These are phyloP conservation scores for Penicillium sp. DNA, from an alignment of 2,329 filamentous ascomycete genomes.

Conservation along the genomic window DNA sequence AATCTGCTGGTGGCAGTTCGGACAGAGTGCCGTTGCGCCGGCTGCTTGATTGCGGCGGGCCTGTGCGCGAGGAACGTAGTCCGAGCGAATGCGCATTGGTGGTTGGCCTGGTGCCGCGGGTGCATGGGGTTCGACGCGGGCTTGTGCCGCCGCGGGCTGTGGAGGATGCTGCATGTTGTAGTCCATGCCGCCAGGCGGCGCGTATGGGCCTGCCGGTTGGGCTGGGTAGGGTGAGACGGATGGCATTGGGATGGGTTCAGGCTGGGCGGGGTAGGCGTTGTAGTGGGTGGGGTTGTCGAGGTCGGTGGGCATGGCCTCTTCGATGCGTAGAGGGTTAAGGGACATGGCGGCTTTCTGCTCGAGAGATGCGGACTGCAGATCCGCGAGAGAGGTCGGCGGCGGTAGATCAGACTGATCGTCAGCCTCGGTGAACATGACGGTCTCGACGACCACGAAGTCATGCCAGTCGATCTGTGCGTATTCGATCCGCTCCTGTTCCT, in stretches of 20 bases:
- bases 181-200: conserved; percentile 27
- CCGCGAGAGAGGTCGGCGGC: conserved; percentile 80
- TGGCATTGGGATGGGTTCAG: conserved; percentile 31
- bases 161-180: conserved; percentile 34
- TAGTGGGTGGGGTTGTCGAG: conserved; percentile 54
- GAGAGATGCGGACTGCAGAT: conserved; percentile 87
- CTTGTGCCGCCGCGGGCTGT: conserved; percentile 54
- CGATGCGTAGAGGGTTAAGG: conserved; percentile 75
- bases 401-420: conserved; percentile 84
- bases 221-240: conserved; percentile 23
- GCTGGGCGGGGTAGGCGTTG: conserved; percentile 43
- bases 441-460: conserved; percentile 93
- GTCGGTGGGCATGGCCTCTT: conserved; percentile 88
- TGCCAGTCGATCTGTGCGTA: conserved; percentile 95
- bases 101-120: conserved; percentile 53
- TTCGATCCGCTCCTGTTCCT: conserved; percentile 69
- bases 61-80: conserved; percentile 82
- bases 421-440: conserved; percentile 81
- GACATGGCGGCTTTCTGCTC: conserved; percentile 93
- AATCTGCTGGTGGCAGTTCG: conserved; percentile 88
- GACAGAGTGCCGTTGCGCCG: conserved; percentile 66
- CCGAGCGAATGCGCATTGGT: conserved; percentile 85
- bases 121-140: conserved; percentile 67
- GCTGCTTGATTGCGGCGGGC: conserved; percentile 63
- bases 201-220: conserved; percentile 27